These are phyloP conservation scores for Chenopodium berlandieri DNA, from an alignment of 148 eudicot species.

Conservation along the genomic window DNA sequence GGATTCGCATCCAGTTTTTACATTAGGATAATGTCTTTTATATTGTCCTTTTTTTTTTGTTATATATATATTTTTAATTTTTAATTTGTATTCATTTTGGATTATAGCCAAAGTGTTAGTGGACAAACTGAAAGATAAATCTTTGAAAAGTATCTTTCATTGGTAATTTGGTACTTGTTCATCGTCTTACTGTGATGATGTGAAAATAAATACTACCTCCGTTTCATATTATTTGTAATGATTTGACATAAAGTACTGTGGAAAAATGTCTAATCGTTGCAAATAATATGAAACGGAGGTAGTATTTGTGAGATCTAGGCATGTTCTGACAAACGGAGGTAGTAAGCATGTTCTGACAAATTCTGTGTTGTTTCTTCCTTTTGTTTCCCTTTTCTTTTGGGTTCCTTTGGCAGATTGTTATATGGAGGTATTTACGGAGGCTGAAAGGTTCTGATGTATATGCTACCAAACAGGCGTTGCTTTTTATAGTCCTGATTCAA, in stretches of 20 bases:
- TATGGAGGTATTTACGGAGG: constrained; percentile 70
- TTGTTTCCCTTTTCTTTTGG: not conserved
- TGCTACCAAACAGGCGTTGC: constrained; percentile 72
- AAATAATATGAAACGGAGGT: no score
- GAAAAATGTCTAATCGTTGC: no score
- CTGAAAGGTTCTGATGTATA: constrained; percentile 71
- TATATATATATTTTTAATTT: not conserved
- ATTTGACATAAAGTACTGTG: no score
- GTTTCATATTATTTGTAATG: no score
- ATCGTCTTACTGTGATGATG: not conserved
- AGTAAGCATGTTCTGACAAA: not conserved
- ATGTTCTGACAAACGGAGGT: not conserved
- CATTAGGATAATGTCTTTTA: not conserved
- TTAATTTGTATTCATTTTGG: not conserved
- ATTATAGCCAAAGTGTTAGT: not conserved
- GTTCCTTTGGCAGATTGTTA: constrained; percentile 59
- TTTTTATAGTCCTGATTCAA: constrained; percentile 62
- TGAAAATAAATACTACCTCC: not conserved
- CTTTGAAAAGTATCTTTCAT: not conserved
- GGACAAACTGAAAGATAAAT: not conserved
- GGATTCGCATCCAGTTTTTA: not conserved
- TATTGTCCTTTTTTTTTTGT: not conserved
- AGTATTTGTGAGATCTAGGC: not conserved
- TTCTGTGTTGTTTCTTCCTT: not conserved
- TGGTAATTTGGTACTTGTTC: not conserved